Percentiles rank a stretch among this genome's conserved stretches.
Conservation (phyloP, 768 basidiomycete genomes). For the Rhodotorula graminis region DNA sequence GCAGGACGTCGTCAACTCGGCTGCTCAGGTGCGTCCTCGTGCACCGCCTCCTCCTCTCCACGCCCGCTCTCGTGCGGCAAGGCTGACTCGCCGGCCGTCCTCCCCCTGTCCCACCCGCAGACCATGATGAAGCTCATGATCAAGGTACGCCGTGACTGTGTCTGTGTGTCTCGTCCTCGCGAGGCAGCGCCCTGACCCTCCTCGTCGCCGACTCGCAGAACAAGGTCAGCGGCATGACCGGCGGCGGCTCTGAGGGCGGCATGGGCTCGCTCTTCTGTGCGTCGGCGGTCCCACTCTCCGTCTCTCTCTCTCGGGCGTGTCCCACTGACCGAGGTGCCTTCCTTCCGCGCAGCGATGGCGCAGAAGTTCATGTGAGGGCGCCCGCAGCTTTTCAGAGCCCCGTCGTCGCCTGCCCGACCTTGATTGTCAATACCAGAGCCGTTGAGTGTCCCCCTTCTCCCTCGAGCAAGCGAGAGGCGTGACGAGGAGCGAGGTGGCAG, state of each 20-base stretch:
- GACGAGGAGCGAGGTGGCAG: no score
- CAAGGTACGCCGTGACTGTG: background rate
- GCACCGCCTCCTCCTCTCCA: no score
- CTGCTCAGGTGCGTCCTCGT: slow-evolving; percentile 9
- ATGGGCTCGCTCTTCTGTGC: slow-evolving; percentile 1
- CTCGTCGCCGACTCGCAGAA: background rate
- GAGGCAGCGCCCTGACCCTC: background rate
- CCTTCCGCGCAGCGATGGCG: background rate
- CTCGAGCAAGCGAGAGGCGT: no score
- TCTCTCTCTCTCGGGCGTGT: background rate
- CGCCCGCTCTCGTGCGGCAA: no score
- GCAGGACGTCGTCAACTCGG: slow-evolving; percentile 32
- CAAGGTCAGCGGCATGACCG: background rate
- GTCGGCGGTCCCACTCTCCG: background rate
- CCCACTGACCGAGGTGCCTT: background rate
- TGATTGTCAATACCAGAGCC: no score
- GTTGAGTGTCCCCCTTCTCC: background rate
- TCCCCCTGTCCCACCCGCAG: background rate
- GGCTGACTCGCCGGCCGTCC: background rate
- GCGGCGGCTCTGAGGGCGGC: background rate
- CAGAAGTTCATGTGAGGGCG: slow-evolving; percentile 10
- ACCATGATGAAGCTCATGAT: slow-evolving; percentile 35
- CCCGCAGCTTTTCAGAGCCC: no score
- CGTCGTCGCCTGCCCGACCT: background rate
- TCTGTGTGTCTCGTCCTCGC: background rate